A percentile compares a stretch with the other conserved stretches of the same genome.
Evolutionary conservation across 805 yeast species (phyloP).

Genomic region (Metschnikowia gruessii): DNA sequence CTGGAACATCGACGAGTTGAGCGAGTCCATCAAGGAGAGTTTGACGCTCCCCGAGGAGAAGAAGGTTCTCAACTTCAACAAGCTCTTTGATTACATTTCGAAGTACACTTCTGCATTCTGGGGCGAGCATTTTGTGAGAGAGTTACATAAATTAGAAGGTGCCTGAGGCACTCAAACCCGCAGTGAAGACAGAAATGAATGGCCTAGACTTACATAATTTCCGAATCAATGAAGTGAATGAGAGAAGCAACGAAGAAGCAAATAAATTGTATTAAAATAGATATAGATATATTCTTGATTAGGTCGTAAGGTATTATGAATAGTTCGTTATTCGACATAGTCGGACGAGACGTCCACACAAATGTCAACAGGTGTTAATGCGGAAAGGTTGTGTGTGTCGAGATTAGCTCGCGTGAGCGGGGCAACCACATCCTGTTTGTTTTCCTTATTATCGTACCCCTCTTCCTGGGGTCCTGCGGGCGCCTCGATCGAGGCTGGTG

Average conservation of each 20-base stretch:
- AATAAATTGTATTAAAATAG: too few relatives aligned
- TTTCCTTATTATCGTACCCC: conserved; percentile 9
- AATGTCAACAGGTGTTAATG: conserved; percentile 8
- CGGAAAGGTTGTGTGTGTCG: conserved; percentile 17
- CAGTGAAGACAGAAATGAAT: neutral
- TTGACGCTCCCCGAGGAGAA: conserved; percentile 83
- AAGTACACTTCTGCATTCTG: conserved; percentile 95
- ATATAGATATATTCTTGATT: too few relatives aligned
- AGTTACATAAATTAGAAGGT: conserved; percentile 48
- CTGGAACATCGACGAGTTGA: conserved; percentile 95
- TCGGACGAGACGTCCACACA: conserved; percentile 9
- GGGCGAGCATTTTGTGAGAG: conserved; percentile 96
- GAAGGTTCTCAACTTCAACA: conserved; percentile 71
- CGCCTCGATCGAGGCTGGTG: neutral
- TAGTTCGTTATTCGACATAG: conserved; percentile 15
- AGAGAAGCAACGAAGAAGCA: neutral
- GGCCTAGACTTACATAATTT: neutral
- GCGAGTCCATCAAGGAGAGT: conserved; percentile 81
- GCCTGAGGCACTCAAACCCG: neutral
- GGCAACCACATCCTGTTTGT: conserved; percentile 8
- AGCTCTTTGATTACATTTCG: conserved; percentile 80
- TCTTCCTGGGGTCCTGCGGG: neutral
- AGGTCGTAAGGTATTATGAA: conserved; percentile 2
- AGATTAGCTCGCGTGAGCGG: conserved; percentile 20
- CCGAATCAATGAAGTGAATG: neutral